Evolutionary conservation across 345 rosid genomes (phyloP).

Genomic region (Salix arbutifolia): DNA sequence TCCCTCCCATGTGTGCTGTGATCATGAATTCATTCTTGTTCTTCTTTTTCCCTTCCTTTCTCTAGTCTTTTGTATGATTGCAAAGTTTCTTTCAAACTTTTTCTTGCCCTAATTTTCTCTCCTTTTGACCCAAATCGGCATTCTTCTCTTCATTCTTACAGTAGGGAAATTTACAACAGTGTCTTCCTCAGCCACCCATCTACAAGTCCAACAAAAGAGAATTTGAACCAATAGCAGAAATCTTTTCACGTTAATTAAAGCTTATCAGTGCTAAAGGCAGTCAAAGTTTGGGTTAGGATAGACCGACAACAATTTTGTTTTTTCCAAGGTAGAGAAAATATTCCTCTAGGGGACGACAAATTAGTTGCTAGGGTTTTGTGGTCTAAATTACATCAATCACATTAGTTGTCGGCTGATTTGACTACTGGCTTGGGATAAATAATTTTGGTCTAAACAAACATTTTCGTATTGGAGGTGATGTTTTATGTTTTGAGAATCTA

Average conservation of each 20-base stretch:
- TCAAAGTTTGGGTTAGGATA: conserved; percentile 1
- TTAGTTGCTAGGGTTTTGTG: neutral
- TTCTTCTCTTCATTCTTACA: conserved; percentile 74
- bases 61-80: neutral
- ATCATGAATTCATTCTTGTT: neutral
- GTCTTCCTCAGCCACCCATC: conserved; percentile 89
- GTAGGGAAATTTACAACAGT: conserved; percentile 84
- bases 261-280: neutral
- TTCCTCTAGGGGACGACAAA: neutral
- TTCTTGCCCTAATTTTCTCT: conserved; percentile 17
- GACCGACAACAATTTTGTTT: neutral
- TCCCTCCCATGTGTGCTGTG: conserved; percentile 6
- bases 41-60: neutral
- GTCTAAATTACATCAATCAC: neutral
- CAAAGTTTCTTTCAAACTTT: neutral
- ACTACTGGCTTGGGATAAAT: neutral
- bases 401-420: neutral
- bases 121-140: conserved; percentile 85
- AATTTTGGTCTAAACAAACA: no score
- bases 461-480: no score
- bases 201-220: conserved; percentile 21
- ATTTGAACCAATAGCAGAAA: no score
- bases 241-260: neutral
- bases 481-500: no score
- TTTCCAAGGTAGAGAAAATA: neutral